Evolutionary conservation across 352 stramenopile genomes (phyloP).

Genomic region (Peronospora destructor): DNA sequence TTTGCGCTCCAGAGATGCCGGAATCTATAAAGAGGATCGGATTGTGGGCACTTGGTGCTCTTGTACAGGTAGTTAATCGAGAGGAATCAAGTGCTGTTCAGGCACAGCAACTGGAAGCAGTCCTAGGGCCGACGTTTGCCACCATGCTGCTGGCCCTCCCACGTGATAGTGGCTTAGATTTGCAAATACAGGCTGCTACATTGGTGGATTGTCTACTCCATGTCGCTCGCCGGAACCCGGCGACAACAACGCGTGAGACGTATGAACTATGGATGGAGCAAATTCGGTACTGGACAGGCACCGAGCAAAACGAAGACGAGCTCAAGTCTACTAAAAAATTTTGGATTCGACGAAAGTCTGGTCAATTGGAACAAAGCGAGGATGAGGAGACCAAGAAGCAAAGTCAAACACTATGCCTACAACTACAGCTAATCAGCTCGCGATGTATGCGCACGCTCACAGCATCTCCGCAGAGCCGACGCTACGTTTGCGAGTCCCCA

Average conservation of each 20-base stretch:
- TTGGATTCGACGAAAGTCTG: constrained; percentile 15
- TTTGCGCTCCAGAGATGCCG: constrained; percentile 57
- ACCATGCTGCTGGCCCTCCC: constrained; percentile 38
- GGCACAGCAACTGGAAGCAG: constrained; percentile 26
- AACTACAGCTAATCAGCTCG: constrained; percentile 39
- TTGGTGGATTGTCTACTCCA: constrained; percentile 46
- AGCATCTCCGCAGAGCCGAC: constrained; percentile 38
- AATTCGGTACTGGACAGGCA: constrained; percentile 38
- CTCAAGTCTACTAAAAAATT: constrained; percentile 5
- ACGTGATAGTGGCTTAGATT: constrained; percentile 12
- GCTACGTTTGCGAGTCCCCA: constrained; percentile 42
- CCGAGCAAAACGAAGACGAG: constrained; percentile 2
- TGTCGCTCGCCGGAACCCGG: constrained; percentile 31
- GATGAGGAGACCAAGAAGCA: constrained; percentile 2
- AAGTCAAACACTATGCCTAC: constrained; percentile 5
- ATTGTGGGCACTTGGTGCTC: constrained; percentile 30
- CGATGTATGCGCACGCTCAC: constrained; percentile 51
- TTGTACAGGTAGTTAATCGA: constrained; percentile 29
- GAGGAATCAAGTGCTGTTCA: constrained; percentile 14
- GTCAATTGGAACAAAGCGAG: constrained; percentile 3
- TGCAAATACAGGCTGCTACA: constrained; percentile 44
- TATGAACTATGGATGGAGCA: constrained; percentile 66
- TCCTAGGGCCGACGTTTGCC: constrained; percentile 34
- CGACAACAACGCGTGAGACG: constrained; percentile 28
- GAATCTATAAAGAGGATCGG: constrained; percentile 41